Evolutionary conservation across 2,329 filamentous ascomycete genomes (phyloP).

Genomic region (Talaromyces verruculosus): DNA sequence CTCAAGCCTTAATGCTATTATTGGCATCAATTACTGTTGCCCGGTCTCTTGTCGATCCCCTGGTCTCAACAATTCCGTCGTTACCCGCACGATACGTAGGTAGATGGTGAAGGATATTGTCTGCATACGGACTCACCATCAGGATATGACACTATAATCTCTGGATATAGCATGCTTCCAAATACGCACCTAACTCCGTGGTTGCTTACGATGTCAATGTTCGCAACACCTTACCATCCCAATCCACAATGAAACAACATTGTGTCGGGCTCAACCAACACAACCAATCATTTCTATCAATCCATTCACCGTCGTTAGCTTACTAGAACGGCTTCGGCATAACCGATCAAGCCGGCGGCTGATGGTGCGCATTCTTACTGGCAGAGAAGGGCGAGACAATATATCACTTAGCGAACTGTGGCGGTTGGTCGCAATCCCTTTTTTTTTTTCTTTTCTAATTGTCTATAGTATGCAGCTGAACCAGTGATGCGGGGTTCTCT

Average conservation of each 20-base stretch:
- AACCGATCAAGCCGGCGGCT: neutral
- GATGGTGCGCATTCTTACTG: neutral
- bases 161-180: neutral
- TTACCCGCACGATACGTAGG: neutral
- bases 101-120: neutral
- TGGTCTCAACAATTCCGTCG: neutral
- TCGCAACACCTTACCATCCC: neutral
- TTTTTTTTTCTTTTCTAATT: neutral
- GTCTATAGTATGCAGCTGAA: neutral
- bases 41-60: neutral
- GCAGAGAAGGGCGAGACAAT: neutral
- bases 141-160: neutral
- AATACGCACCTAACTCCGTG: neutral
- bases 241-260: neutral
- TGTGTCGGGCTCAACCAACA: neutral
- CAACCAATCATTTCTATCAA: neutral
- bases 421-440: neutral
- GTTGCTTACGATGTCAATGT: neutral
- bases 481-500: neutral
- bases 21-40: neutral
- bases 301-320: neutral
- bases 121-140: neutral
- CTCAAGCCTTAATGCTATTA: neutral
- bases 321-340: neutral
- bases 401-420: conserved; percentile 1